Evolutionary conservation across 2,329 filamentous ascomycete species (phyloP).

Genomic region (Xylaria sp.): DNA sequence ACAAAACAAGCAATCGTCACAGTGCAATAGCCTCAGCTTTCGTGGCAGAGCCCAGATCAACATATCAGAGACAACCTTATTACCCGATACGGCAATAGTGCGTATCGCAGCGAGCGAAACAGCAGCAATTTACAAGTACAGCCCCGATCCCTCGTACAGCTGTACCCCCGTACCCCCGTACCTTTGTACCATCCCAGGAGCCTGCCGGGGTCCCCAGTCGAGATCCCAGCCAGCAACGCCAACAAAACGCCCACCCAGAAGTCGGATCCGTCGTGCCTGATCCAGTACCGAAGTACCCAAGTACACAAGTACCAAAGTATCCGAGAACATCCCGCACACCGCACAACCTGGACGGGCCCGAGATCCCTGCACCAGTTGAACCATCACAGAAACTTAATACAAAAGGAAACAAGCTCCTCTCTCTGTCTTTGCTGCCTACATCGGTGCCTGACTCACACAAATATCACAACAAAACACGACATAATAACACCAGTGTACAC

Average conservation of each 20-base stretch:
- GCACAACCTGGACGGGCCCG: constrained; percentile 34
- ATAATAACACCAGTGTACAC: constrained; percentile 44
- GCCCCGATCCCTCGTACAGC: constrained; percentile 16
- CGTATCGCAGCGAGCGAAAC: constrained; percentile 15
- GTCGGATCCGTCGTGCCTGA: constrained; percentile 39
- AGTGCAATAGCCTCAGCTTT: constrained; percentile 31
- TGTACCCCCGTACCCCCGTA: constrained; percentile 33
- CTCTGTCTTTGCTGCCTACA: constrained; percentile 45
- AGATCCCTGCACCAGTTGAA: constrained; percentile 41
- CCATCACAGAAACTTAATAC: constrained; percentile 46
- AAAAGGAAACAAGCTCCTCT: constrained; percentile 47
- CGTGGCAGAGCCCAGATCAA: constrained; percentile 30
- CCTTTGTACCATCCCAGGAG: constrained; percentile 4
- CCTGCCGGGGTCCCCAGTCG: constrained; percentile 19
- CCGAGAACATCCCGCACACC: constrained; percentile 33
- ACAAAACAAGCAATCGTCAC: constrained; percentile 27
- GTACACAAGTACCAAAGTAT: constrained; percentile 32
- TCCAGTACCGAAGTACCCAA: constrained; percentile 31
- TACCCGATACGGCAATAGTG: constrained; percentile 32
- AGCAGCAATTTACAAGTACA: constrained; percentile 1
- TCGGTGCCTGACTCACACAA: constrained; percentile 53
- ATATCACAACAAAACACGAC: constrained; percentile 46
- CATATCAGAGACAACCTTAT: constrained; percentile 26
- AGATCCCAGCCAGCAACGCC: constrained; percentile 37
- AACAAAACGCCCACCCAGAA: constrained; percentile 35